Conservation (phyloP, 2,329 filamentous ascomycete species). For the Colletotrichum sp. region DNA sequence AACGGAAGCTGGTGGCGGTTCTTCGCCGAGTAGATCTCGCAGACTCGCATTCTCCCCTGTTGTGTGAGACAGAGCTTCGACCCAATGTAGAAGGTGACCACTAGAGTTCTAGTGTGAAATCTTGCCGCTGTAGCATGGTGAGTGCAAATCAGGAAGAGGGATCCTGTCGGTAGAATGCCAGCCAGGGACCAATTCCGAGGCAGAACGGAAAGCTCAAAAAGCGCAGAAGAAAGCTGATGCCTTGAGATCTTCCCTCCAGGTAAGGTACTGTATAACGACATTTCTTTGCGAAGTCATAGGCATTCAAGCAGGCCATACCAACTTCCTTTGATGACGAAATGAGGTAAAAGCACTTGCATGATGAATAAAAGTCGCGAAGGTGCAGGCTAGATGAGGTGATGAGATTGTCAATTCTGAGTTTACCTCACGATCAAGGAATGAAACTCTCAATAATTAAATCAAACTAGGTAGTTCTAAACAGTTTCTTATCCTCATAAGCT, state of each 20-base stretch:
- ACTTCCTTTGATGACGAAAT: background rate
- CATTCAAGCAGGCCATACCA: background rate
- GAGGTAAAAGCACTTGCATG: background rate
- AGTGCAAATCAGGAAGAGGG: background rate
- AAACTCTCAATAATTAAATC: fast-evolving
- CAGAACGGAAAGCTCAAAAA: fast-evolving
- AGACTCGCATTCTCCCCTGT: background rate
- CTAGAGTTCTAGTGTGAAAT: background rate
- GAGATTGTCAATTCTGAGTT: fast-evolving
- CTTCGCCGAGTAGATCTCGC: background rate
- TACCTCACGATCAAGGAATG: background rate
- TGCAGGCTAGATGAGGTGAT: background rate
- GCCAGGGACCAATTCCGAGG: background rate
- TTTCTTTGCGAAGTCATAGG: fast-evolving
- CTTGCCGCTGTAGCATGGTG: background rate
- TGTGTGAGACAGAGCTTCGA: background rate
- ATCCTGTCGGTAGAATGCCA: fast-evolving
- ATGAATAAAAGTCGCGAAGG: background rate
- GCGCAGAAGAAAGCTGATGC: background rate
- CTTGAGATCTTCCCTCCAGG: fast-evolving
- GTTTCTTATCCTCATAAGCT: background rate
- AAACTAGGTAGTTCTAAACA: background rate
- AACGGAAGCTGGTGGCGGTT: background rate
- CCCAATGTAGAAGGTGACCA: background rate
- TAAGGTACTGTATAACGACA: background rate